phyloP scores from a whole-genome alignment of 148 eudicot species.

The Diospyros kaki region DNA sequence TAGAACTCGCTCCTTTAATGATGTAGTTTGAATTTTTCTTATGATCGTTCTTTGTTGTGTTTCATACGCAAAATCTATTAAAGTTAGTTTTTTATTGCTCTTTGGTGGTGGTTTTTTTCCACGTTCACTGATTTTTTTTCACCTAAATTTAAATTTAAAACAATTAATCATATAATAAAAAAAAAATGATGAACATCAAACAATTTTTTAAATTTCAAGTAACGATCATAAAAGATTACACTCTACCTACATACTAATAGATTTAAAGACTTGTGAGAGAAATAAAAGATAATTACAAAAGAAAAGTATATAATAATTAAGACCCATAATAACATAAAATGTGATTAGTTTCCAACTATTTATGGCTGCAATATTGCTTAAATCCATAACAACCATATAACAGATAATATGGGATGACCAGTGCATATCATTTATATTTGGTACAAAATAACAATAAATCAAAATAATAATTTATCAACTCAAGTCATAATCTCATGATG shows the following conservation, averaged over 20 bases:
- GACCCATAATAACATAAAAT: neutral
- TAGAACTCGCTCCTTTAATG: conserved; percentile 44
- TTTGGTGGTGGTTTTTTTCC: conserved; percentile 67
- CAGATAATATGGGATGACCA: neutral
- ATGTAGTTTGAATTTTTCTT: conserved; percentile 28
- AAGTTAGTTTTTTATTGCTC: conserved; percentile 32
- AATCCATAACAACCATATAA: neutral
- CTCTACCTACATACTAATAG: no score
- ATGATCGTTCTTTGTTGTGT: conserved; percentile 16
- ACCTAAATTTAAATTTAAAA: conserved; percentile 32
- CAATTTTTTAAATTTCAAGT: neutral
- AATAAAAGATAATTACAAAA: no score
- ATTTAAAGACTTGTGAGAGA: no score
- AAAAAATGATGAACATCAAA: neutral
- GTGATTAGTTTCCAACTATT: neutral
- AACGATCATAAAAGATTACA: neutral
- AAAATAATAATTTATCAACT: conserved; percentile 19
- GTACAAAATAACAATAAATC: no score
- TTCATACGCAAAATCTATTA: conserved; percentile 18
- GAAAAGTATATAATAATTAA: neutral
- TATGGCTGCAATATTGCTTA: neutral
- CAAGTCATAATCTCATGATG: conserved; percentile 90
- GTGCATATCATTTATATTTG: neutral
- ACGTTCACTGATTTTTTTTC: conserved; percentile 60
- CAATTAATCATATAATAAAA: neutral